Evolutionary conservation across 345 rosid species (phyloP), one percentile per base, ranked within the genome.

Genomic region (Melastoma malabathricum): DNA sequence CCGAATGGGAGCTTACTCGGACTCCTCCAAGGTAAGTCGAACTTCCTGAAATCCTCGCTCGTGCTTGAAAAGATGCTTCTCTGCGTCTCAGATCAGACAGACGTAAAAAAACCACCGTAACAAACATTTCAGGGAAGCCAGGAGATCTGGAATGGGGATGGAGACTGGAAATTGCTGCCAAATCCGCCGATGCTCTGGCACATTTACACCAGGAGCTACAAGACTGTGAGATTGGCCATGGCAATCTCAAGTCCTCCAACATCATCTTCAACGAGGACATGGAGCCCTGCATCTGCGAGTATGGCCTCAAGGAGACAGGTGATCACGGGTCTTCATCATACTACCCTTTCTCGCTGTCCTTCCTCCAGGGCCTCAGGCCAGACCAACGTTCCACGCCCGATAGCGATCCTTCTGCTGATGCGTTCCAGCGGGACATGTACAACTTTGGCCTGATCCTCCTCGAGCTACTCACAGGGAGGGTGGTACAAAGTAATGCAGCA

Each of bases 281-380:
- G 80, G 74, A 78, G 52, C 73, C 84, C 15, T 69, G 71, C 78
- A 59, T 81, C 39, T 78, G 89, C 54, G 84, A 81, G 62, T 75
- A 81, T 23, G 89, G 89, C 29, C 80, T 78, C 15, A 64, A 61
- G 68, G 16, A 38, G 14, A 22, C 8, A 1, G 44, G 10, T 16
- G 64, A 73, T 9, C 43, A 44, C 18, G 9, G 18, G 7, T 38
- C 12, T 41, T 23, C 2, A 4, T 19, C 50, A 23, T 44, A 55
- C 4, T 14, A 18, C 13, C 18, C 14, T 34, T 48, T 25, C 1
- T 10, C 23, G 0, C 4, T 31, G 41, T 9, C 41, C 41, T 34
- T 34, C 41, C 41, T 34, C 41, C 41, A 34, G 41, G 41, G 41
- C 41, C 12, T 34, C 12, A 34, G 41, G 41, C 41, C 41, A 0